Percentiles rank a stretch among this genome's conserved stretches.
phyloP scores from a whole-genome alignment of 2,329 filamentous ascomycete genomes.

The Cercospora berteroae region DNA sequence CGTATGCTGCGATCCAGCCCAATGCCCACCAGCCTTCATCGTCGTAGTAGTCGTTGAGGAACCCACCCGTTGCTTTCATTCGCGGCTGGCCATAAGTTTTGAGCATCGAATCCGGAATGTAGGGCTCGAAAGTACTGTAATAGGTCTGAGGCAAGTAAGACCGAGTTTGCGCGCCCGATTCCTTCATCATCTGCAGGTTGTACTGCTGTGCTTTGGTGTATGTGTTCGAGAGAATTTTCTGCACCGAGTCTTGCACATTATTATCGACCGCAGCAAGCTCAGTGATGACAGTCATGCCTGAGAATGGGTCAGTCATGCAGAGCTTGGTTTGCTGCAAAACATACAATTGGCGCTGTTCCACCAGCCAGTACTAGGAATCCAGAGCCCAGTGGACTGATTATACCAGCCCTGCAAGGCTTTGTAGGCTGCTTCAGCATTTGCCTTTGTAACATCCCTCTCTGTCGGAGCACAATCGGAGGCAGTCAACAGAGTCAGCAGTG shows the following conservation, averaged over 20 bases:
- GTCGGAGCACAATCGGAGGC: constrained; percentile 10
- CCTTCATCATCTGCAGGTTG: constrained; percentile 24
- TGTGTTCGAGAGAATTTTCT: constrained; percentile 27
- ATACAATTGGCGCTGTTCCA: constrained; percentile 37
- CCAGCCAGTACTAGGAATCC: constrained; percentile 35
- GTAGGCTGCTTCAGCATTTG: constrained; percentile 30
- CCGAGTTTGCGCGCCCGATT: constrained; percentile 12
- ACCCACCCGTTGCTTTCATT: constrained; percentile 8
- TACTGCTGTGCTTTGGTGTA: constrained; percentile 31
- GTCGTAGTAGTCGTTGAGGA: constrained; percentile 46
- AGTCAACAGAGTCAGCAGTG: constrained; percentile 8
- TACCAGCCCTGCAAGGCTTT: constrained; percentile 34
- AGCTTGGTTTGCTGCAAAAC: background rate
- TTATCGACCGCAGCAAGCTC: constrained; percentile 32
- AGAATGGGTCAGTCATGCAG: background rate
- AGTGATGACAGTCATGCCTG: constrained; percentile 33
- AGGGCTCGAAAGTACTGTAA: constrained; percentile 17
- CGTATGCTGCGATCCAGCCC: constrained; percentile 56
- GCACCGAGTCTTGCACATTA: constrained; percentile 18
- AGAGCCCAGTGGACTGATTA: constrained; percentile 34
- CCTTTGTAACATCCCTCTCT: constrained; percentile 23
- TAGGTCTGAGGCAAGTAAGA: constrained; percentile 17
- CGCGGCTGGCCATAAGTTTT: constrained; percentile 8
- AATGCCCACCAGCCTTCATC: constrained; percentile 57
- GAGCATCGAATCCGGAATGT: constrained; percentile 11